Base-by-base conservation (phyloP, 345 rosid genomes). In the Eucalyptus tenuipes region DNA sequence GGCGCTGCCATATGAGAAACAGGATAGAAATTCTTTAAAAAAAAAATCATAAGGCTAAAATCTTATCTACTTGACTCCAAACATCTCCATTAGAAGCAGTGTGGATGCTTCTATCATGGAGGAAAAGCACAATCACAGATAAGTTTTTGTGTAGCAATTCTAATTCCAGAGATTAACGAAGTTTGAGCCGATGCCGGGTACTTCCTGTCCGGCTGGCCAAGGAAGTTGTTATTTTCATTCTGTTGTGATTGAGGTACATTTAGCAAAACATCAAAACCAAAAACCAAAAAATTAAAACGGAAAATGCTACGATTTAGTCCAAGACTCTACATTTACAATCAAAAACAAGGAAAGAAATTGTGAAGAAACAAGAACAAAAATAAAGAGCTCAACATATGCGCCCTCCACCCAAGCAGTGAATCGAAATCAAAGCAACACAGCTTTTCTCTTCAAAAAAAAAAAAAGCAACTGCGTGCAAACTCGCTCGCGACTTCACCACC, bases 1-100 rank as follows among this genome's bases (percentile, higher is more conserved):
- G 99, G 99, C 22, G 92, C 99, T 98, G 94, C 71, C 71, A 48
- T 48, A 85, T 25, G 71, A 85, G 87, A 86, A 86, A 75, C 84
- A 20, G 84, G 84, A 20, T 1, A 75, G 84, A 3, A 40, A 75
- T 75, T 40, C 84, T 10, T 75, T 0, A 75, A 3, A 24, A 24
- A 55, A 10, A 55, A 12, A 37, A 9, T 3, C 40, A 66, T 37
- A n/a, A 66, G 84, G 47, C 47, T 37, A 40, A 20, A 40, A 75
- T 20, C 84, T 20, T 20, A 75, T 33, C 81, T 71, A 10, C 81
- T 33, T 20, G 10, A 44, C 81, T 71, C 4, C 44, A 33, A 71
- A 71, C 81, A 33, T 71, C 81, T 71, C 13, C 81, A 9, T 71
- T 33, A 33, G 80, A 16, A 33, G 44, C 80, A 33, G 12, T 68